Evolutionary conservation across 2,329 filamentous ascomycete species (phyloP), one percentile per base, ranked within the genome.

Genomic region (Penicillium sp.): DNA sequence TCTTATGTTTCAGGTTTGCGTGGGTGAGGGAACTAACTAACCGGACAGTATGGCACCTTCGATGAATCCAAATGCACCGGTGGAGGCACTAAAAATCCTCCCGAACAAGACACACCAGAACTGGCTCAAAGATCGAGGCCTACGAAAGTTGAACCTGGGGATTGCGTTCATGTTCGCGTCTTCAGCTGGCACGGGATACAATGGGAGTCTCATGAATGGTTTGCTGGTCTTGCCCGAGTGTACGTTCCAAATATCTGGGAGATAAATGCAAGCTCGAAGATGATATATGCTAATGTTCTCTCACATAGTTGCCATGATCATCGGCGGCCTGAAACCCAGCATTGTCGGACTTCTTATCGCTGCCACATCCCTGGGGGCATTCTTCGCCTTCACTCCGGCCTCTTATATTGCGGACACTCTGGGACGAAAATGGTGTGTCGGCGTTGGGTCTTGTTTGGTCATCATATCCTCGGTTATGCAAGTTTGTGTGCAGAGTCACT

Each of bases 401-500:
- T 67, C 65, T 8, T 66, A 67, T 55, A 60, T 66, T 16, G 65
- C 78, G 16, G 81, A 83, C 60, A 80, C 74, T 73, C 73, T 76
- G 8, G 81, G 81, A 0, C 73, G 81, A 14, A 78, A 75, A 4
- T 73, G 73, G 58, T 76, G 78, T n/a, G 78, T 83, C 22, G 79
- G 76, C 57, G 70, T 81, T 37, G 81, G 76, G 6, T 75, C 70
- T 10, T 45, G 60, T 8, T 51, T 70, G 1, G 65, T 68, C n/a
- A 69, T 73, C 4, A 52, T 68, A 22, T 69, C 64, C n/a, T 65
- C 70, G 1, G 54, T 68, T 22, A 14, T 70, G 6, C 65, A 70
- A 35, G 54, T 64, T 3, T 19, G 60, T 8, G 58, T 68, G 1
- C 48, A 62, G 11, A 56, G 30, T 6, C 64, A 52, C 53, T 71